A percentile compares a stretch with the other conserved stretches of the same genome.
phyloP scores from a whole-genome alignment of 371 early-diverging fungal species.

The Rhizomucor miehei region DNA sequence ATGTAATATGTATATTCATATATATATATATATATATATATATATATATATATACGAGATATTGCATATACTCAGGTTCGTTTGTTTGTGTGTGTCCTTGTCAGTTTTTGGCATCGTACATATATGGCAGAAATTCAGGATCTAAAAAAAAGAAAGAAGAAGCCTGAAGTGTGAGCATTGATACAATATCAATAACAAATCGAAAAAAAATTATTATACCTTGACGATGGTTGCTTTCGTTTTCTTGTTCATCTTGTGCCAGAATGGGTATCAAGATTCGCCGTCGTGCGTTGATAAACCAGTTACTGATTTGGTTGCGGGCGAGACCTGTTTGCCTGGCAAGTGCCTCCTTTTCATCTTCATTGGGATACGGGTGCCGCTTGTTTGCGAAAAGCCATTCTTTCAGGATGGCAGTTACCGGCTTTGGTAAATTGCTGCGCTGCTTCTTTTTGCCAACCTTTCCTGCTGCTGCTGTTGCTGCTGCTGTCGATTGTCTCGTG shows the following conservation, averaged over 20 bases:
- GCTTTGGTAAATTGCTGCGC: slow-evolving; percentile 61
- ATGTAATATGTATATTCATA: too few relatives aligned
- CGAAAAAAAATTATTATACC: too few relatives aligned
- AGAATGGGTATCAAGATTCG: slow-evolving; percentile 56
- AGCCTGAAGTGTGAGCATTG: too few relatives aligned
- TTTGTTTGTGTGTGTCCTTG: too few relatives aligned
- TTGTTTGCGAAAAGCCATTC: slow-evolving; percentile 74
- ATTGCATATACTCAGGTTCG: too few relatives aligned
- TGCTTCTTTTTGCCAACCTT: slow-evolving; percentile 35
- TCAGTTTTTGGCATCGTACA: too few relatives aligned
- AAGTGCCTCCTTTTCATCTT: slow-evolving; percentile 69
- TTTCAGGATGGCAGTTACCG: slow-evolving; percentile 64
- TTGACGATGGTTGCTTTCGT: background rate
- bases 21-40: too few relatives aligned
- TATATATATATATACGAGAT: too few relatives aligned
- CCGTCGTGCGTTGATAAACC: slow-evolving; percentile 75
- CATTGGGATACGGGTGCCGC: slow-evolving; percentile 80
- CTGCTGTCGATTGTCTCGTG: background rate
- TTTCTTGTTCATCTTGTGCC: slow-evolving; percentile 23
- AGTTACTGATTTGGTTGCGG: slow-evolving; percentile 35
- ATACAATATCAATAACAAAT: too few relatives aligned
- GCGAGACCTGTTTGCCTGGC: slow-evolving; percentile 63
- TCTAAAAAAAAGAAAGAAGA: background rate
- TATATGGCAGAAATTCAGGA: too few relatives aligned
- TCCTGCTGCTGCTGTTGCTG: background rate